Evolutionary conservation across 768 basidiomycete genomes (phyloP), one percentile per base, ranked within the genome.

Genomic region (Calvatia gigantea): DNA sequence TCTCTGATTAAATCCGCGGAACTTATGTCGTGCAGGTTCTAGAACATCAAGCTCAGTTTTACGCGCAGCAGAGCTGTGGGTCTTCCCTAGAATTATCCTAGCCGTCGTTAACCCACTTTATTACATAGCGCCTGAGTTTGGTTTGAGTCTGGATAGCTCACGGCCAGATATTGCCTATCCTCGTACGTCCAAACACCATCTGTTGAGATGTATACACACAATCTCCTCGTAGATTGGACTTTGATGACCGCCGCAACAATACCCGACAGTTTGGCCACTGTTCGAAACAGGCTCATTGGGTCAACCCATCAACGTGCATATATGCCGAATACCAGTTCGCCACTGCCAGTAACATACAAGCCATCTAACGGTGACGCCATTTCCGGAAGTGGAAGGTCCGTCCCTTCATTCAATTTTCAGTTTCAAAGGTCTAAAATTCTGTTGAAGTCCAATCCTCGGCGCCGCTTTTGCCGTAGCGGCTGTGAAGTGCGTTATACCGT

Each of bases 221-320:
- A 17, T 33, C 15, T 9, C 5, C 9, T 11, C 14, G 4, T 53
- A 71, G 80, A 81, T 56, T 83, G 81, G 82, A 68, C 75, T 4
- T 65, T 80, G 29, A 75, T 79, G 61, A 75, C 77, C 6, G 79
- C 81, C 4, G 78, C 74, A 0, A 71, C 75, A 0, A 69, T 74
- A 25, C 68, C 71, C 0, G 66, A 72, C 42, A 8, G 11, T 19
- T 28, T 28, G 7, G 50, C 44, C 2, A 56, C 65, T 0, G 68
- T 67, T 1, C 67, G 76, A 17, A 69, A 83, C 59, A 58, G 65
- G 25, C 66, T 83, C 41, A 69, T 83, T 1, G 53, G 59, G 0
- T 56, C 58, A 3, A 19, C 21, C 3, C 23, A 64, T 68, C 1
- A 63, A 63, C 45, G 56, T 55, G 6, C 60, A 64, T 17, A 66